phyloP scores from a whole-genome alignment of 1,284 basidiomycete species.

The Moniliophthora roreri region DNA sequence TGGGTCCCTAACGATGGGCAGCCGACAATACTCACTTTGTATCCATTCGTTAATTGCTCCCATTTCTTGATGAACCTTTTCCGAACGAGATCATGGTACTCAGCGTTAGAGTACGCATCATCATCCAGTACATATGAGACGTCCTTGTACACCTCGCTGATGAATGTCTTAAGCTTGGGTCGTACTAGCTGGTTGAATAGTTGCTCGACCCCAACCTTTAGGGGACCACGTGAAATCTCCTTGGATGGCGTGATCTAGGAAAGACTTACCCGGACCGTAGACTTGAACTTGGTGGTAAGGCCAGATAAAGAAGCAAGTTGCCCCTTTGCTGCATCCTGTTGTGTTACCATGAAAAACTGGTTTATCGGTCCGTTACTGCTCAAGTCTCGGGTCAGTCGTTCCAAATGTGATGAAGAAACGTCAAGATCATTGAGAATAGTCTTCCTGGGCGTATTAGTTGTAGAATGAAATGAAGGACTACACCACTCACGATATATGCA shows the following conservation, averaged over 20 bases:
- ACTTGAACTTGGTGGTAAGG: slow-evolving; percentile 65
- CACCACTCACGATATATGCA: slow-evolving; percentile 71
- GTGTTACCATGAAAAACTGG: slow-evolving; percentile 69
- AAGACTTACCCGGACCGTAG: slow-evolving; percentile 63
- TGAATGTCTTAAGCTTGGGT: slow-evolving; percentile 79
- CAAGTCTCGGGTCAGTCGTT: slow-evolving; percentile 75
- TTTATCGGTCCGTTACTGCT: slow-evolving; percentile 53
- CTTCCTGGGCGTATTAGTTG: too few species aligned
- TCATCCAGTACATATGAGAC: slow-evolving; percentile 89
- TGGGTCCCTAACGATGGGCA: not conserved
- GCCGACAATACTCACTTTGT: slow-evolving; percentile 56
- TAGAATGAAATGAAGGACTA: too few species aligned
- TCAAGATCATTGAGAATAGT: slow-evolving; percentile 89
- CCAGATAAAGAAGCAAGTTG: slow-evolving; percentile 50
- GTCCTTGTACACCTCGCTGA: slow-evolving; percentile 89
- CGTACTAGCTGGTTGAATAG: slow-evolving; percentile 92
- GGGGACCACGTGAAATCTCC: too few species aligned
- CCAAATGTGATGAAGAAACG: slow-evolving; percentile 82
- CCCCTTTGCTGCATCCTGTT: slow-evolving; percentile 49
- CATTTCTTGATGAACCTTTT: slow-evolving; percentile 89
- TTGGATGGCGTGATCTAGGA: slow-evolving; percentile 11
- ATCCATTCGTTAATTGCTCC: slow-evolving; percentile 83
- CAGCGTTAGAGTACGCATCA: slow-evolving; percentile 79
- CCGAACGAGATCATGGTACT: slow-evolving; percentile 82
- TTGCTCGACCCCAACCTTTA: slow-evolving; percentile 88